Conservation (phyloP, 441 rosid species). For the Eutrema salsugineum region DNA sequence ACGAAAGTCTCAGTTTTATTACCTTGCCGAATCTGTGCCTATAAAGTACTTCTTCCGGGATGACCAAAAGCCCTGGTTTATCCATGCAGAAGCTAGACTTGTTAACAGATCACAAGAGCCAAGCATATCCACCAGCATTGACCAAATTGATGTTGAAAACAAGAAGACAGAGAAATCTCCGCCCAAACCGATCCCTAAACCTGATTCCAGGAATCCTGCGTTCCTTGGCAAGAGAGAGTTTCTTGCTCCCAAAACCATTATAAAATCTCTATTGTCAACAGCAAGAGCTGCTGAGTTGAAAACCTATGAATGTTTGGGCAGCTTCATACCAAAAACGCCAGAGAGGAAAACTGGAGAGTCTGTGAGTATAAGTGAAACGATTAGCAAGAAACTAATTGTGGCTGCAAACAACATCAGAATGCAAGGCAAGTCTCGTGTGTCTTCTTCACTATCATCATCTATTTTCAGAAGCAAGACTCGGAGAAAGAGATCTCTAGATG, state of each 20-base stretch:
- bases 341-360: slow-evolving; percentile 4
- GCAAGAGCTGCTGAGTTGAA: slow-evolving; percentile 11
- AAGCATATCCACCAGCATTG: slow-evolving; percentile 2
- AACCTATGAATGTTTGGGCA: not conserved
- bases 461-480: slow-evolving; percentile 32
- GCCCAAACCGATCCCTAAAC: not conserved
- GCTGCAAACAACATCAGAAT: slow-evolving; percentile 46
- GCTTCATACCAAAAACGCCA: not conserved
- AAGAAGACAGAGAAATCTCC: slow-evolving; percentile 6
- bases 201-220: not conserved
- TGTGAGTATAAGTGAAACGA: not conserved
- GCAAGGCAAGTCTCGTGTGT: slow-evolving; percentile 31
- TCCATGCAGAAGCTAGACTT: slow-evolving; percentile 20
- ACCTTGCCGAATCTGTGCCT: slow-evolving; percentile 21
- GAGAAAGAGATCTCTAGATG: slow-evolving; percentile 15
- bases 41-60: slow-evolving; percentile 13
- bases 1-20: slow-evolving; percentile 20
- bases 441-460: slow-evolving; percentile 25
- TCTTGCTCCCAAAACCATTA: slow-evolving; percentile 7
- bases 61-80: slow-evolving; percentile 27
- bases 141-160: not conserved
- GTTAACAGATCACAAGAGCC: slow-evolving; percentile 11
- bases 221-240: slow-evolving; percentile 3
- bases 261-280: not conserved
- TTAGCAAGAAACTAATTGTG: slow-evolving; percentile 41